Conservation (phyloP, 1,284 basidiomycete genomes). For the Rhodotorula sp. region DNA sequence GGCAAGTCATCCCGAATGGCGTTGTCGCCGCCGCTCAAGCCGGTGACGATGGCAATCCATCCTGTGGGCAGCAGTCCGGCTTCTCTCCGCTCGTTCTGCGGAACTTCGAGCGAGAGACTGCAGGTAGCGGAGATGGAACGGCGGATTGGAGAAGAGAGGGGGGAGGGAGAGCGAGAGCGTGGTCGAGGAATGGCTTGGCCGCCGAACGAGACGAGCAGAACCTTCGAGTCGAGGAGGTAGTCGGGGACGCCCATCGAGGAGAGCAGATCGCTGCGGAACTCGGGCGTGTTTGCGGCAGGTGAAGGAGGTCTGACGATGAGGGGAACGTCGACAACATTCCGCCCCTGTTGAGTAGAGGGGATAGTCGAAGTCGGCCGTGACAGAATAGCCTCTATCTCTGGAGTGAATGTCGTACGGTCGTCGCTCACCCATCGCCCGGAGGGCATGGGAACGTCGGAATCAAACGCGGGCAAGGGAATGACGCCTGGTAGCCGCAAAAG, state of each 20-base stretch:
- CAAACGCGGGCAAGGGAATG: conserved; percentile 71
- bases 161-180: conserved; percentile 32
- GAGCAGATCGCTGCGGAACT: conserved; percentile 53
- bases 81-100: conserved; percentile 12
- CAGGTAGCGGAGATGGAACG: conserved; percentile 10
- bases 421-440: conserved; percentile 63
- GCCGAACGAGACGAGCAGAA: conserved; percentile 72
- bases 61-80: conserved; percentile 56
- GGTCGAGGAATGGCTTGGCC: conserved; percentile 69
- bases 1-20: conserved; percentile 55
- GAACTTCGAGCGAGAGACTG: conserved; percentile 16
- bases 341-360: conserved; percentile 24
- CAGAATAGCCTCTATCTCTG: conserved; percentile 50
- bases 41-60: conserved; percentile 76
- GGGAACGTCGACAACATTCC: conserved; percentile 56
- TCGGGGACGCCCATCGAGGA: conserved; percentile 60
- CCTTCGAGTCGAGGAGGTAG: conserved; percentile 54
- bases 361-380: conserved; percentile 31
- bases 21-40: conserved; percentile 54
- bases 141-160: conserved; percentile 24
- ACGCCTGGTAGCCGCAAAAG: conserved; percentile 66
- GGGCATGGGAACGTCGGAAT: conserved; percentile 54
- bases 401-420: conserved; percentile 52
- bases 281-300: conserved; percentile 55
- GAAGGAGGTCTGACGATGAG: conserved; percentile 62